Base-by-base conservation (phyloP, 306 rosid genomes). In the Quercus wislizeni region DNA sequence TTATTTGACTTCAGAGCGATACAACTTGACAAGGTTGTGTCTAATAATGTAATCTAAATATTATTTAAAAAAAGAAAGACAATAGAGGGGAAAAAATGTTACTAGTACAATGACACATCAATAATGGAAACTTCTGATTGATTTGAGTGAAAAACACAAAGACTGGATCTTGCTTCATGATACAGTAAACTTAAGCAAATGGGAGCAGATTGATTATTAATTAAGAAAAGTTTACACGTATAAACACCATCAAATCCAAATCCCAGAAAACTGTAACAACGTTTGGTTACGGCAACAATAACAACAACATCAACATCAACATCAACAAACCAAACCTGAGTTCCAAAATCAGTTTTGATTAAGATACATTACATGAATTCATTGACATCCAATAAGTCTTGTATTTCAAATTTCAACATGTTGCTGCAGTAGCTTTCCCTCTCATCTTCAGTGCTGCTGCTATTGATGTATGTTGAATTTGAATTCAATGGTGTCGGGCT, bases 401-500 rank as follows among this genome's bases (percentile, higher is more conserved):
- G 84, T 78, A 96, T 82, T 76, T 93, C 91, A 78, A 93, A 96
- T 74, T 80, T 83, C 82, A 91, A 81, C 81, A 87, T 83, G 79
- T 87, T 81, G 70, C 89, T 84, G 11, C 90, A 88, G 68, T 92
- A 90, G 88, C 97, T 93, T 59, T 93, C 96, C 62, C 88, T 87
- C 76, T 96, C 99, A 54, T 93, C 99, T 78, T 95, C 98, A 1
- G 90, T 83, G 58, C 76, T 76, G 85, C 82, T 59, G 78, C 91
- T 82, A 13, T 80, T 82, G 69, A 89, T 62, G 55, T 78, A 70
- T 1, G 93, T 86, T 1, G 97, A 95, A 67, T 83, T 92, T 1
- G 99, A 95, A 59, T 94, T 92, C 81, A 91, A 73, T 14, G 85
- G 89, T 5, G 91, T 84, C 31, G 92, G 91, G 71, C 95, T 93